Percentiles rank a stretch among this genome's conserved stretches.
These are phyloP conservation scores for Citrus maxima DNA, from an alignment of 345 rosid genomes.

Conservation along the genomic window DNA sequence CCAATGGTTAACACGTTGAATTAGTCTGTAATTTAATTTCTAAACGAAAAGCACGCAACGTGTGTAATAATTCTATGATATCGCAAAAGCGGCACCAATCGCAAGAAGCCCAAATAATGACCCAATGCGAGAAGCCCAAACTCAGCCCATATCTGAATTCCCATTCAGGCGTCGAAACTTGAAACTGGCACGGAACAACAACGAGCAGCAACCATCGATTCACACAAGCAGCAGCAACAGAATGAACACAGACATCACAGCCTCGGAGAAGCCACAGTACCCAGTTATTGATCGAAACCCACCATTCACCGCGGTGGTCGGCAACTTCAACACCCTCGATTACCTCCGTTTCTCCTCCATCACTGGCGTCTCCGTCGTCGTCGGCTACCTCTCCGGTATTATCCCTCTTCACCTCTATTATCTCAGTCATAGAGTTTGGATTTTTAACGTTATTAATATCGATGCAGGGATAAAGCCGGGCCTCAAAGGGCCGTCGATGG, in stretches of 20 bases:
- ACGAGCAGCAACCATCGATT: neutral
- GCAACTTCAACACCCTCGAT: conserved; percentile 77
- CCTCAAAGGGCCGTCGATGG: conserved; percentile 91
- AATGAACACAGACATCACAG: conserved; percentile 94
- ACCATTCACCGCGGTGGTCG: conserved; percentile 73
- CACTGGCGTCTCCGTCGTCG: conserved; percentile 87
- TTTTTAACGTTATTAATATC: neutral
- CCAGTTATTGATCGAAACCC: conserved; percentile 88
- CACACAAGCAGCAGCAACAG: conserved; percentile 9
- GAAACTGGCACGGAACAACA: no score
- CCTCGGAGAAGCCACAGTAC: conserved; percentile 86
- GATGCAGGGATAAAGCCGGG: conserved; percentile 83
- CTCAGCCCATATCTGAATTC: neutral
- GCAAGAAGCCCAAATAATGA: neutral
- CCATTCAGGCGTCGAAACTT: no score
- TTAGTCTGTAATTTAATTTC: no score
- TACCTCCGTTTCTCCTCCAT: conserved; percentile 73
- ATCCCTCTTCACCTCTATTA: neutral
- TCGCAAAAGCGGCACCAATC: no score
- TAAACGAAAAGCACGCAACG: no score
- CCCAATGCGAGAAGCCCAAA: neutral
- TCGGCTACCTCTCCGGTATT: conserved; percentile 89
- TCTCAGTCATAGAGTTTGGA: neutral
- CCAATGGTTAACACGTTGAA: no score
- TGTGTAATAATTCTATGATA: no score